Base-by-base conservation (phyloP, 805 yeast species). In the Blastobotrys attinorum region DNA sequence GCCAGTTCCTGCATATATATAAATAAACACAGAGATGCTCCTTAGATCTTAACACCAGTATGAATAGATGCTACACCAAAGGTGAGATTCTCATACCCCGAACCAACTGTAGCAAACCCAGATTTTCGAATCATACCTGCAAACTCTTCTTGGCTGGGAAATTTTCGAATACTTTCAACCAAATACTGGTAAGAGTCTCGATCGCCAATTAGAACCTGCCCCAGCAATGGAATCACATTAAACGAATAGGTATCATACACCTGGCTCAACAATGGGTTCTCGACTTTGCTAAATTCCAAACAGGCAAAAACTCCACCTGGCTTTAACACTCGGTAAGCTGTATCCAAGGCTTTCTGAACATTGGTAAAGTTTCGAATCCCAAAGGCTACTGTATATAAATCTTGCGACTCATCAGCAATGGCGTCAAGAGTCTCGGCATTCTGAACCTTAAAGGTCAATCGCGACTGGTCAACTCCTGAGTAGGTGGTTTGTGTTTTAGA, bases 221-320 rank as follows among this genome's bases (percentile, higher is more conserved):
- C 98, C 83, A 94, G 82, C 54, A 90, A 73, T 18, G 98, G 98
- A 52, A 92, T 72, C 39, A 83, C 67, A 45, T 85, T 83, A 62
- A 84, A 84, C 13, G 96, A 85, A 75, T 95, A 92, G 33, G 86
- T 81, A 60, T 83, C 87, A 71, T 92, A 92, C 22, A 79, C 65
- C 48, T 77, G 70, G 60, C 86, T 90, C 42, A 92, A 68, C 7
- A 79, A 58, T 22, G 83, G 80, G 62, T 87, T 85, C 40, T 83
- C 81, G 45, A 92, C 96, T 61, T 89, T 92, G 43, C 95, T 83
- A 59, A 92, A 92, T 63, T 92, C 98, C 47, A 92, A 72, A 65
- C 97, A 89, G 31, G 96, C 96, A 62, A 92, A 92, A 38, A 92
- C 84, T 57, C 98, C 98, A 57, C 98, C 98, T 10, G 97, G 97